Base-by-base conservation (phyloP, 2,329 filamentous ascomycete genomes). In the Aspergillus ruber region DNA sequence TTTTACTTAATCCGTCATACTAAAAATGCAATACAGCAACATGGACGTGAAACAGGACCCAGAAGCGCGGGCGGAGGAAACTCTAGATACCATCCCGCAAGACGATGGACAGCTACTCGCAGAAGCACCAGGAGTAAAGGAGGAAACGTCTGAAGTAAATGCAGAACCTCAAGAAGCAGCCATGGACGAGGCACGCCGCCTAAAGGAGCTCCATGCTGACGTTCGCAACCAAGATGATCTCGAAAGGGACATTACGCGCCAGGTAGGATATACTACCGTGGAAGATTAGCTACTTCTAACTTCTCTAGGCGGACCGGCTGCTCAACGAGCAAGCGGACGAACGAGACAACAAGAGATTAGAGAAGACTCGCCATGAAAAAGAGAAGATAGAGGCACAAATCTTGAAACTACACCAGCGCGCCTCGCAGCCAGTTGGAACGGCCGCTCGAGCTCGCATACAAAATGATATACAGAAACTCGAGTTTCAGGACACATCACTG, bases 161-260 rank as follows among this genome's bases (percentile, higher is more conserved):
- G n/a, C n/a, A n/a, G n/a, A n/a, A 3, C 9, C 36, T 10, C n/a
- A 8, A 4, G 36, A 39, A 12, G 10, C 36, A 17, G 43, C 35
- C 15, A 46, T 48, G 49, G 80, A 82, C 52, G 84, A 87, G 59
- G 77, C 78, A 38, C 74, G 76, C 44, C 78, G 79, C 17, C 71
- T 90, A 23, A 74, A 76, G 48, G 78, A 78, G 39, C 71, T 90
- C 36, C 83, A 85, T 4, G 79, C 83, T 44, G 78, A 84, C 49
- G 82, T 93, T 18, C 83, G 88, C 48, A 83, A 95, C 59, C 91
- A 97, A 66, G 85, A 90, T 71, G 90, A 96, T 50, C 73, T 97
- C 17, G 91, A 96, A 67, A 80, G 89, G 52, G 90, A 95, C 61
- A 94, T 97, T 53, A 78, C 80, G 23, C 75, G 76, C 40, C 79